phyloP scores from a whole-genome alignment of 2,329 filamentous ascomycete species.

The Coniochaeta sp. region DNA sequence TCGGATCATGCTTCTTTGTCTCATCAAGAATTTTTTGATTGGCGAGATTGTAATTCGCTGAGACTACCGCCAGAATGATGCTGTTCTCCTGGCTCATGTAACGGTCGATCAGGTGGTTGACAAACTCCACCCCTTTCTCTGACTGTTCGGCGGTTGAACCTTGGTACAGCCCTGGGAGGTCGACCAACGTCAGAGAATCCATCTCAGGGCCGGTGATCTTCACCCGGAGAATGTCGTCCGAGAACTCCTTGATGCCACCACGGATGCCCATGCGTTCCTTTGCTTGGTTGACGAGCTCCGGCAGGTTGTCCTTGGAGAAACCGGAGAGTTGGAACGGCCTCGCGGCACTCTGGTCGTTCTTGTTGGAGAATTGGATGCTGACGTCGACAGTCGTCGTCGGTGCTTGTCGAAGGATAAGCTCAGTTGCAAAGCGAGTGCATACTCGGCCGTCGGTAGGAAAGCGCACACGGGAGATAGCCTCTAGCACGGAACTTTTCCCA shows the following conservation, averaged over 20 bases:
- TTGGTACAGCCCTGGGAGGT: conserved; percentile 42
- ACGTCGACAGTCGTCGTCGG: conserved; percentile 5
- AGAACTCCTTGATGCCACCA: conserved; percentile 24
- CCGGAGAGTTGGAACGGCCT: conserved; percentile 22
- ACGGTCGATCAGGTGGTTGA: conserved; percentile 30
- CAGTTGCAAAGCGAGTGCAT: conserved; percentile 56
- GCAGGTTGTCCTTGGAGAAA: conserved; percentile 33
- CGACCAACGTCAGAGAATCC: conserved; percentile 44
- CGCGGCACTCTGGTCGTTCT: neutral
- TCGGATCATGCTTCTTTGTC: conserved; percentile 33
- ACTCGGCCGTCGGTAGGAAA: conserved; percentile 49
- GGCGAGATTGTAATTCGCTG: conserved; percentile 40
- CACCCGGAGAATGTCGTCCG: conserved; percentile 37
- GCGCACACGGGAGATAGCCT: conserved; percentile 54
- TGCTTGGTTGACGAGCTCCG: conserved; percentile 43
- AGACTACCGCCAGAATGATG: conserved; percentile 50
- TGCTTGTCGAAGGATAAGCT: conserved; percentile 44
- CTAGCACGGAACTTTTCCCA: conserved; percentile 59
- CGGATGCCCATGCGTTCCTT: conserved; percentile 40
- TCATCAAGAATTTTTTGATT: conserved; percentile 44
- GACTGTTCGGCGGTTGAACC: conserved; percentile 24
- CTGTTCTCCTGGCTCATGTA: conserved; percentile 54
- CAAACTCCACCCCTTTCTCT: conserved; percentile 19
- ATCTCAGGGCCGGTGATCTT: conserved; percentile 36
- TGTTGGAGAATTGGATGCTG: neutral